Evolutionary conservation across 768 basidiomycete genomes (phyloP).

Genomic region (Termitomyces sp.): DNA sequence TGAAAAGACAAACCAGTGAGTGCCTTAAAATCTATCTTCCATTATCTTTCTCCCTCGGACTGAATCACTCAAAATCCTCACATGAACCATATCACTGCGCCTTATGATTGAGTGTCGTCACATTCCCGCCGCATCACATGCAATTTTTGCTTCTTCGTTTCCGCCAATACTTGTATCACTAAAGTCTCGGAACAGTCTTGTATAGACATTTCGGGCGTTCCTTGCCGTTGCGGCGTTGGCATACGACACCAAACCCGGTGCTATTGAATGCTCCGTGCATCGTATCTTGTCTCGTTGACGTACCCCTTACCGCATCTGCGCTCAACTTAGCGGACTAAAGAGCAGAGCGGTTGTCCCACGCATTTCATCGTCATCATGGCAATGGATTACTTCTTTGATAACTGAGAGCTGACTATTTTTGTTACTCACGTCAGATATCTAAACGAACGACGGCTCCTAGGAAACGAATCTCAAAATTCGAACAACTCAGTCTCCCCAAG

Average conservation of each 20-base stretch:
- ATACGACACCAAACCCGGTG: constrained; percentile 1
- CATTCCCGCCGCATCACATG: neutral
- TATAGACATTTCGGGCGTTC: neutral
- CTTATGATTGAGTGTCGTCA: neutral
- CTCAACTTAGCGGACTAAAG: neutral
- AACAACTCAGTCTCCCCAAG: neutral
- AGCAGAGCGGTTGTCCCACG: too few species aligned
- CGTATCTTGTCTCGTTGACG: neutral
- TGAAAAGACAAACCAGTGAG: constrained; percentile 57
- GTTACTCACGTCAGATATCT: constrained; percentile 43
- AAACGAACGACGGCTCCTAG: constrained; percentile 58
- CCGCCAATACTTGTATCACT: neutral
- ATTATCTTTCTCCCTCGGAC: constrained; percentile 2
- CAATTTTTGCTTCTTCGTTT: neutral
- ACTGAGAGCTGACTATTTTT: constrained; percentile 2
- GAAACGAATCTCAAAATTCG: constrained; percentile 31
- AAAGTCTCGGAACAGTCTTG: neutral
- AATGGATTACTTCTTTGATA: neutral
- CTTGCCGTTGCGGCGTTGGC: constrained; percentile 5
- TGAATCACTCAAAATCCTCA: neutral
- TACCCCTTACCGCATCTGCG: neutral
- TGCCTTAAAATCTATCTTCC: constrained; percentile 11
- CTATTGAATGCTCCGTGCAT: neutral
- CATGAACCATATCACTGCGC: neutral
- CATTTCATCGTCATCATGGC: neutral